Percentiles rank a stretch among this genome's conserved stretches.
These are phyloP conservation scores for Candida saitoana DNA, from an alignment of 805 yeast genomes.

Conservation along the genomic window DNA sequence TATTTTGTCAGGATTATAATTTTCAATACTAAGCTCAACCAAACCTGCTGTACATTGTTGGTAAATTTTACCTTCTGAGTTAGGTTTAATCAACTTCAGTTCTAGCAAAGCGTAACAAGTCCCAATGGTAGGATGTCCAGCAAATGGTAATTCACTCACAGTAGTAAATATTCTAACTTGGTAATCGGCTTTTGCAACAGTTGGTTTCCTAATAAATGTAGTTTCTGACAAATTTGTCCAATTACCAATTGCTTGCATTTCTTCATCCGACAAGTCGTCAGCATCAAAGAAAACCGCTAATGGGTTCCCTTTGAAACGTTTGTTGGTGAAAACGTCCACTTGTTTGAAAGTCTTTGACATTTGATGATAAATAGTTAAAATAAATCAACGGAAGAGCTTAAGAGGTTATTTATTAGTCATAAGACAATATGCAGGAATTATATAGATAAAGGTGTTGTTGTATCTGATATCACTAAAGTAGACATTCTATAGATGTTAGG, in stretches of 20 bases:
- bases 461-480: no score
- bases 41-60: slow-evolving; percentile 48
- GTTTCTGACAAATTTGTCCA: slow-evolving; percentile 64
- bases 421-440: not conserved
- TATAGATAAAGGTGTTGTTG: no score
- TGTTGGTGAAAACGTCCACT: slow-evolving; percentile 41
- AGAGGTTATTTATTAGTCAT: not conserved
- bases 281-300: slow-evolving; percentile 49
- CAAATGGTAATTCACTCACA: slow-evolving; percentile 49
- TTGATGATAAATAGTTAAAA: no score
- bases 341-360: slow-evolving; percentile 18
- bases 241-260: slow-evolving; percentile 46
- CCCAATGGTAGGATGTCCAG: slow-evolving; percentile 64
- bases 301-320: slow-evolving; percentile 47
- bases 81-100: slow-evolving; percentile 24
- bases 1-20: slow-evolving; percentile 6
- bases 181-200: slow-evolving; percentile 40
- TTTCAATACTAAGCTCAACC: slow-evolving; percentile 27
- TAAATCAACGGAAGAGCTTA: no score
- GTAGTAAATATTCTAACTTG: slow-evolving; percentile 49
- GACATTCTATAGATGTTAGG: no score
- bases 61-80: slow-evolving; percentile 19
- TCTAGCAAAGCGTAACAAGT: slow-evolving; percentile 45
- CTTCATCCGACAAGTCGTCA: slow-evolving; percentile 29
- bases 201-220: slow-evolving; percentile 45